Evolutionary conservation across 805 yeast genomes (phyloP), one percentile per base, ranked within the genome.

Genomic region (Kluyveromyces siamensis): DNA sequence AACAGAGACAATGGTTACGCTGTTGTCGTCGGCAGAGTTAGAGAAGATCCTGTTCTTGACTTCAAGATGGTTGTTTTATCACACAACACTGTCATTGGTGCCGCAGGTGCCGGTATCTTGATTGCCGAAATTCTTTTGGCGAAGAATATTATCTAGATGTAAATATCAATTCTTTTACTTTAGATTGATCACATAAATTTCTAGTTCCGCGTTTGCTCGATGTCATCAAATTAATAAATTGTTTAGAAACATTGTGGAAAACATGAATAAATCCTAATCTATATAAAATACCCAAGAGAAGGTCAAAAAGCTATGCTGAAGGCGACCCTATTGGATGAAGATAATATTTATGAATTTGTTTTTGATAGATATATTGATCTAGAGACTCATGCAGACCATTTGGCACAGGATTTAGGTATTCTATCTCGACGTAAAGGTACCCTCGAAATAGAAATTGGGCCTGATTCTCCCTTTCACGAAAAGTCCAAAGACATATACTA

Each of bases 41-140:
- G 99, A 73, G 86, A 81, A 58, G 99, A 93, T 66, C 89, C 96
- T 8, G 87, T 93, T 11, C 76, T 93, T 58, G 99, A 93, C 68
- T 81, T 78, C 74, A 93, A 93, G 73, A 91, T 93, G 90, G 96
- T 93, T 48, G 93, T 89, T n/a, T 74, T 93, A 56, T 90, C 97
- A 27, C 99, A 93, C 70, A 93, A 93, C 76, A 93, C 99, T 48
- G 79, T 93, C 60, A 87, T 93, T 57, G 99, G 99, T 63, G 99
- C 99, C 62, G 99, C 99, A 25, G 99, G 99, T 66, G 85, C 97
- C 8, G 99, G 99, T 68, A 76, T 93, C 52, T 80, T 93, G 68
- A 93, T 93, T 66, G 99, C 95, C 47, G 99, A 93, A 73, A 75
- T 89, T 48, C 75, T 93, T 59, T 69, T 78, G 51, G 90, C 90